These are phyloP conservation scores for Triangularia verruculosa DNA, from an alignment of 2,329 filamentous ascomycete species.

Conservation along the genomic window DNA sequence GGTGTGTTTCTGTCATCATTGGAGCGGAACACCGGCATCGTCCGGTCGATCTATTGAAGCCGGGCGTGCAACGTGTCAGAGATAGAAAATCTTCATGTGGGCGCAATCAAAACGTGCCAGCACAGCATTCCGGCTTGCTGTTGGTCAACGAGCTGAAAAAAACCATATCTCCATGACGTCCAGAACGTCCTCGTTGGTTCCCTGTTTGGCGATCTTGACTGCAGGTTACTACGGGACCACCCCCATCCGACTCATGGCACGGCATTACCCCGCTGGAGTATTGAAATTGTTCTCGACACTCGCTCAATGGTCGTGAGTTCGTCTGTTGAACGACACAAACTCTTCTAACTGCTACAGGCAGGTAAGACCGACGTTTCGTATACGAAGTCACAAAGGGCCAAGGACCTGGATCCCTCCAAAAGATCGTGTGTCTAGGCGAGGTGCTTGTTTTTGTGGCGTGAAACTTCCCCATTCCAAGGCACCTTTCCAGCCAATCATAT, in stretches of 20 bases:
- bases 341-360: neutral
- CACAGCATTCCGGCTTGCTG: neutral
- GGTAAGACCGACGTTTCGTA: neutral
- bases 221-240: neutral
- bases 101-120: neutral
- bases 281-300: neutral
- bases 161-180: neutral
- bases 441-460: slow-evolving; percentile 1
- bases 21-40: neutral
- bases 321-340: neutral
- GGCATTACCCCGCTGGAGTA: neutral
- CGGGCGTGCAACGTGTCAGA: neutral
- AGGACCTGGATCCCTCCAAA: neutral
- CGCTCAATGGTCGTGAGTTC: neutral
- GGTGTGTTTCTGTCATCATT: neutral
- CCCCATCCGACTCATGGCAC: neutral
- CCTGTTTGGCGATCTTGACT: neutral
- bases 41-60: neutral
- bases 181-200: neutral
- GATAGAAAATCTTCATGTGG: neutral
- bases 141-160: neutral
- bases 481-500: slow-evolving; percentile 5
- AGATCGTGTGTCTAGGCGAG: neutral
- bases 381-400: neutral
- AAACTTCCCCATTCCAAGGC: slow-evolving; percentile 2